Base-by-base conservation (phyloP, 2,329 filamentous ascomycete genomes). In the Coniochaeta sp. region DNA sequence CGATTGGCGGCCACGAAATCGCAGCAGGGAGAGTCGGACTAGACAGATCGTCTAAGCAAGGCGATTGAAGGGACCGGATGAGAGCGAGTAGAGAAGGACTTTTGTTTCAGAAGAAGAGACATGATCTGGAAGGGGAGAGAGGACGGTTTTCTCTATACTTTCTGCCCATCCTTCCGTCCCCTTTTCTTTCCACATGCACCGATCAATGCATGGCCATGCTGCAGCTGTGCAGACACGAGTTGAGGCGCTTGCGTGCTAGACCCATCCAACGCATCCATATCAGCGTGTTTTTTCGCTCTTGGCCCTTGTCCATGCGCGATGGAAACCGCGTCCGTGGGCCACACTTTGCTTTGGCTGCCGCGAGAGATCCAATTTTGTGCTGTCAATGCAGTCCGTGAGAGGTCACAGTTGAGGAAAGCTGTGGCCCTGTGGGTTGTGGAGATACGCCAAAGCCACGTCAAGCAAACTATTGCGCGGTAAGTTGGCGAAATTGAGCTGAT, bases 301-400 rank as follows among this genome's bases (percentile, higher is more conserved):
- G 47, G 47, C 14, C 47, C 22, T 30, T 52, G 47, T 30, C 47
- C 47, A 24, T n/a, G 42, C 47, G 47, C 47, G 22, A n/a, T 52
- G 24, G 10, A 17, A 2, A 52, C 47, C 47, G 47, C 47, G 47
- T 52, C 30, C 47, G 47, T 52, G 47, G 47, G 47, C 47, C 47
- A 52, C 14, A 26, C 24, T 52, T 28, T 52, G 47, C 47, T 52
- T 52, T 52, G 47, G 22, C 42, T 24, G 42, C n/a, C 24, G 38
- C 16, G 42, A 24, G 34, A 22, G 42, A 30, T 28, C 47, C 47
- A 52, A 52, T 52, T 52, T 52, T 52, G 47, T 52, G 5, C 2
- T 10, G 47, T 52, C 47, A 52, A 52, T 52, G 47, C 47, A 52
- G 47, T 30, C 47, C 47, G 47, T 52, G 47, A 52, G 47, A 52